Evolutionary conservation across 83 land plant genomes (phyloP).

Genomic region (Thuja plicata): DNA sequence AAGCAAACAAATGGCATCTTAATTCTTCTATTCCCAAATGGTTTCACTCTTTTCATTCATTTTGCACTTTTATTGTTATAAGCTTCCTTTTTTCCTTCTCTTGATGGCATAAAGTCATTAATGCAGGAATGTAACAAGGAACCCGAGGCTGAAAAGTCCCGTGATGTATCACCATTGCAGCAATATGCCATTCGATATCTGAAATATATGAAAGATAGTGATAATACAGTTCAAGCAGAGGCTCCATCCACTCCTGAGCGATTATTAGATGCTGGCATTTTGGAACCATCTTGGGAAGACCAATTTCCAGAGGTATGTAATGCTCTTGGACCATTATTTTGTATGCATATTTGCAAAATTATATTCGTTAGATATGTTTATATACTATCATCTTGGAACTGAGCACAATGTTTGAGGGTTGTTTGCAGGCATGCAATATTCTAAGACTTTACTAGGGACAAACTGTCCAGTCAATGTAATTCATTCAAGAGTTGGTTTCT

Average conservation of each 20-base stretch:
- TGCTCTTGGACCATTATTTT: not conserved
- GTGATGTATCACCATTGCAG: conserved; percentile 24
- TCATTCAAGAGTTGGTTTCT: not conserved
- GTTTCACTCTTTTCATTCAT: not conserved
- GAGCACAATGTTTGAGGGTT: not conserved
- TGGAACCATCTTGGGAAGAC: conserved; percentile 58
- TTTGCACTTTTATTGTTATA: not conserved
- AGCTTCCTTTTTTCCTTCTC: not conserved
- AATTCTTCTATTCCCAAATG: not conserved
- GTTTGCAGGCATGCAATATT: not conserved
- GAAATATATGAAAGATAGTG: conserved; percentile 24
- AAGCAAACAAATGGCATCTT: not conserved
- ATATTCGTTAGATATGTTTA: conserved; percentile 1
- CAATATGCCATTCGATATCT: conserved; percentile 73
- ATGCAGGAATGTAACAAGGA: conserved; percentile 13
- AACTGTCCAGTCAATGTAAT: not conserved
- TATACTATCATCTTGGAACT: not conserved
- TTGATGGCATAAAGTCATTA: not conserved
- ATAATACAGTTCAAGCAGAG: conserved; percentile 47
- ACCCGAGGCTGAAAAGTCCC: not conserved
- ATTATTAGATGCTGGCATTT: conserved; percentile 40
- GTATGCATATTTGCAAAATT: not conserved
- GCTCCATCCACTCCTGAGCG: conserved; percentile 75
- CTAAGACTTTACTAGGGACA: not conserved
- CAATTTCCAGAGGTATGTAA: conserved; percentile 40